Conservation (phyloP, 148 eudicot species). For the Gaultheria prostrata region DNA sequence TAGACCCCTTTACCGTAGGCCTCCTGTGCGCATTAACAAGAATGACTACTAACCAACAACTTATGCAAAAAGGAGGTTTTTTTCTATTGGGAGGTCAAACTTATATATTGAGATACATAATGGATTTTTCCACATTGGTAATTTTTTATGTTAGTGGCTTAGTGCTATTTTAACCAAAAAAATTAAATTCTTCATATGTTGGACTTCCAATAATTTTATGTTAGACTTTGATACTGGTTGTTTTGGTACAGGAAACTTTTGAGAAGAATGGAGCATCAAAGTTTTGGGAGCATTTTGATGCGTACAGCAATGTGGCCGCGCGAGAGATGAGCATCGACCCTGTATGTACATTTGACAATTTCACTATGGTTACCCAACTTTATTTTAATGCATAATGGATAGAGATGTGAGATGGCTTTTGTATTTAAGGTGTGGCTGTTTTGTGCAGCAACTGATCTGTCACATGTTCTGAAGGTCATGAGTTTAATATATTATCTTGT, state of each 20-base stretch:
- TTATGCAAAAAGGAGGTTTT: neutral
- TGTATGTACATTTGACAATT: slow-evolving; percentile 27
- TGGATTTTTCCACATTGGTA: neutral
- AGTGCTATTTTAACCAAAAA: neutral
- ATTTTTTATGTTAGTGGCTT: neutral
- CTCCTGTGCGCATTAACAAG: neutral
- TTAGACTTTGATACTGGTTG: neutral
- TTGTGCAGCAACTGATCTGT: neutral
- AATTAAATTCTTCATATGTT: neutral
- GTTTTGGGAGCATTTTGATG: slow-evolving; percentile 80
- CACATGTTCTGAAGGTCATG: neutral
- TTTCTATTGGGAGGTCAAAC: neutral
- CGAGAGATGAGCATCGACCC: slow-evolving; percentile 34
- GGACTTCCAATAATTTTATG: neutral
- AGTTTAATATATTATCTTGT: neutral
- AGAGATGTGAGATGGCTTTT: neutral
- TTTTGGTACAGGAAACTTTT: slow-evolving; percentile 48
- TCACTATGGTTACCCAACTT: neutral
- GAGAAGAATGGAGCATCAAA: slow-evolving; percentile 65
- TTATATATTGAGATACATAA: neutral
- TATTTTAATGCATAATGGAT: neutral
- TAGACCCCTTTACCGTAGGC: neutral
- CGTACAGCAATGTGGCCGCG: slow-evolving; percentile 38
- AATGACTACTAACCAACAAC: neutral
- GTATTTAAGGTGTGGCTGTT: neutral